Conservation (phyloP, 495 filamentous ascomycete species). For the Beverwykella pulmonaria region DNA sequence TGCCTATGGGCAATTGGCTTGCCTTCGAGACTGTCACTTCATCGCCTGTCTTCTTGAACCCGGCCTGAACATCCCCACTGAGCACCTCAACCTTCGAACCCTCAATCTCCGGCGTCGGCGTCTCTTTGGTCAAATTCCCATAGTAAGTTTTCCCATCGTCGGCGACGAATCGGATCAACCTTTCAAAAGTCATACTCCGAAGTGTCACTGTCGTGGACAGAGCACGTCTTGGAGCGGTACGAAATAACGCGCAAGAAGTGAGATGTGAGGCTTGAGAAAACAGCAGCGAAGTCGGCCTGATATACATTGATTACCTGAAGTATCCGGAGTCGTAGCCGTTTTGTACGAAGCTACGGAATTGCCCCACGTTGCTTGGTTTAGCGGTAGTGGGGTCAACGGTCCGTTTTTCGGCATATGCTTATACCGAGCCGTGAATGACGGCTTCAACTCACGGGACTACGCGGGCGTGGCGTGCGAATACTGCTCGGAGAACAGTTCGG, state of each 20-base stretch:
- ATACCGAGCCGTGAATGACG: constrained; percentile 15
- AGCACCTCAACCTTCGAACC: constrained; percentile 24
- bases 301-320: background rate
- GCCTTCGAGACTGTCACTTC: constrained; percentile 41
- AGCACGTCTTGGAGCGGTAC: background rate
- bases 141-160: constrained; percentile 30
- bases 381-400: constrained; percentile 15
- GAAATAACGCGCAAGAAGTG: background rate
- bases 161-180: constrained; percentile 30
- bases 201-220: background rate
- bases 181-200: constrained; percentile 25
- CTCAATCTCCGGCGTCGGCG: constrained; percentile 26
- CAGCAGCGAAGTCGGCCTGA: constrained; percentile 8
- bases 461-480: background rate
- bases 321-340: background rate
- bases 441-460: constrained; percentile 26
- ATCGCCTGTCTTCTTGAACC: constrained; percentile 31
- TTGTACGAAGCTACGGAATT: constrained; percentile 6
- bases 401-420: constrained; percentile 20
- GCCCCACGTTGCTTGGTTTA: constrained; percentile 24
- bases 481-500: background rate
- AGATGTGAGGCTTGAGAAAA: background rate
- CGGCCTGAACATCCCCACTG: constrained; percentile 19
- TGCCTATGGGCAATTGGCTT: background rate
- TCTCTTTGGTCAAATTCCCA: constrained; percentile 27